Conservation (phyloP, 2,329 filamentous ascomycete species). For the Exserohilum rostratum region DNA sequence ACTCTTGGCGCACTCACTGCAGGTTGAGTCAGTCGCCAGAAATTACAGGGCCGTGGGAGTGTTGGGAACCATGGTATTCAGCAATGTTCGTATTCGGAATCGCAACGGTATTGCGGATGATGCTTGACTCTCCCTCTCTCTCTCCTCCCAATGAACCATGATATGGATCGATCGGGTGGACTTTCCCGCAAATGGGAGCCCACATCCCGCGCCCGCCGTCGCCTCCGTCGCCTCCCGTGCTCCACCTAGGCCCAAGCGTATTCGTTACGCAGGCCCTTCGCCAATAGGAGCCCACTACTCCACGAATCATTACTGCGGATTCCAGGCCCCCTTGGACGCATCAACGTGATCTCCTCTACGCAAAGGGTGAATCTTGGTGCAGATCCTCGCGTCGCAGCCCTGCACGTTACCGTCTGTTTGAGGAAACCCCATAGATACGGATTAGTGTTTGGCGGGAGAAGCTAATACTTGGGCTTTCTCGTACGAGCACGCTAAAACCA, state of each 20-base stretch:
- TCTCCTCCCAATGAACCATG: not conserved
- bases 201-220: not conserved
- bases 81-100: too few relatives aligned
- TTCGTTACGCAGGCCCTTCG: not conserved
- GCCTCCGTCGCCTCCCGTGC: not conserved
- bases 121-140: not conserved
- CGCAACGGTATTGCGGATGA: too few relatives aligned
- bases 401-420: conserved; percentile 2
- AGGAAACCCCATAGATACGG: not conserved
- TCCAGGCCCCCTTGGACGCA: not conserved
- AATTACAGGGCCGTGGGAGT: not conserved
- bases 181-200: not conserved
- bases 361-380: conserved; percentile 5
- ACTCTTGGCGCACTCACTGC: not conserved
- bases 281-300: not conserved
- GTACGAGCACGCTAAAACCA: conserved; percentile 5
- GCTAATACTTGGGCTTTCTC: not conserved
- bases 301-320: not conserved
- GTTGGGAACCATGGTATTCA: not conserved
- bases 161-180: not conserved
- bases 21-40: not conserved
- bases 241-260: not conserved
- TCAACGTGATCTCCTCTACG: not conserved
- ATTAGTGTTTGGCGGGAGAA: conserved; percentile 8
- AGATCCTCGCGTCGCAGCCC: not conserved